Base-by-base conservation (phyloP, 169 alveolate genomes). In the Babesia bovis region DNA sequence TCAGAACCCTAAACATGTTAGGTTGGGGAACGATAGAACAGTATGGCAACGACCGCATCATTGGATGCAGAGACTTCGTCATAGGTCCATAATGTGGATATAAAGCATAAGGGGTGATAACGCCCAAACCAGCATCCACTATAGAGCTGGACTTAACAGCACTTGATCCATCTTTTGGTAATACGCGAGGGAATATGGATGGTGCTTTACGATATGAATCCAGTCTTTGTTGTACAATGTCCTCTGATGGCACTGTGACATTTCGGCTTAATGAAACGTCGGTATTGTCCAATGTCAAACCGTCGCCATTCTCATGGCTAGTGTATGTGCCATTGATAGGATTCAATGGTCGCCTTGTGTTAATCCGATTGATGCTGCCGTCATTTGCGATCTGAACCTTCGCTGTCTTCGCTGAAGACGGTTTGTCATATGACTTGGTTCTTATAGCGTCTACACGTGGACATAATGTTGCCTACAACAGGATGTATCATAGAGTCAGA, bases 21-120 rank as follows among this genome's bases (percentile, higher is more conserved):
- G 52, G 44, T 25, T 30, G 38, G 0, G 73, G 73, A 2, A 63
- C 73, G 0, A 63, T 63, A 49, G 73, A 45, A 36, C 73, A 63
- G 49, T 63, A 63, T 17, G 73, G 73, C 51, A 12, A 25, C 12
- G 6, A 26, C 32, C 12, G 19, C 26, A 5, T 47, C 55, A 17
- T 12, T 12, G 32, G 17, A 19, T 17, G 12, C 55, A 6, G 7
- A 13, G 19, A 17, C 32, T 12, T 26, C 6, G 19, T 17, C 17
- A 5, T 47, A 17, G 55, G 6, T 5, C 17, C 7, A 17, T 47
- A 26, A 6, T 6, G 7, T 5, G 5, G 32, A 17, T 12, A 5
- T 47, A 47, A 26, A 6, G 25, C 32, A 19, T 5, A 19, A 5
- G 26, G 7, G 12, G 32, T 47, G 32, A 5, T 26, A 47, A 9